Evolutionary conservation across 2,329 filamentous ascomycete species (phyloP).

Genomic region (Basipetospora chlamydospora): DNA sequence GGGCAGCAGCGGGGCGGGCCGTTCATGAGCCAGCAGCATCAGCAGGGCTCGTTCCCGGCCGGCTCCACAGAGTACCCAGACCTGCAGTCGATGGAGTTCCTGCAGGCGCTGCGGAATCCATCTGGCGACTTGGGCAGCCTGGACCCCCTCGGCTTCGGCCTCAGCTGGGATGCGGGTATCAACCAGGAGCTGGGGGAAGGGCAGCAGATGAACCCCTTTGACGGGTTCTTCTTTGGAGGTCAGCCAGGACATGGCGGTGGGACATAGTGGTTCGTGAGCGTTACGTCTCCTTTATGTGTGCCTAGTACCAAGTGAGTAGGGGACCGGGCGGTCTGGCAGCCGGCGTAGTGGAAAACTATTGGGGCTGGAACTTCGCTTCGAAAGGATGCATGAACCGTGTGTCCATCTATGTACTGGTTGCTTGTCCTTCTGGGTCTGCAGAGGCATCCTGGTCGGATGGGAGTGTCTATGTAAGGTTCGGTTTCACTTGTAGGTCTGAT

Average conservation of each 20-base stretch:
- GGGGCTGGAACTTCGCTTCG: not conserved
- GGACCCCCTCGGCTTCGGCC: conserved; percentile 47
- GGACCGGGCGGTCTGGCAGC: too few relatives aligned
- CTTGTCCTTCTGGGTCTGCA: not conserved
- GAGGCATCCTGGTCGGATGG: too few relatives aligned
- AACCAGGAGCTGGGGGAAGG: conserved; percentile 42
- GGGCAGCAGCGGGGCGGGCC: conserved; percentile 19
- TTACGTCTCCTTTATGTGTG: too few relatives aligned
- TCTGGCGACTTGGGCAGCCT: conserved; percentile 31
- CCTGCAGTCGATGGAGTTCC: conserved; percentile 38
- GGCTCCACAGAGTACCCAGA: conserved; percentile 27
- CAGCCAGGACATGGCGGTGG: conserved; percentile 22
- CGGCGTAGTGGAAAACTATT: not conserved
- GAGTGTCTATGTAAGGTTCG: not conserved
- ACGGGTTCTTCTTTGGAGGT: conserved; percentile 58
- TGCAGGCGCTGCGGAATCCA: conserved; percentile 25
- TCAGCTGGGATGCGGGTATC: conserved; percentile 50
- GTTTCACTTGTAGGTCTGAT: not conserved
- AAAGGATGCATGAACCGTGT: too few relatives aligned
- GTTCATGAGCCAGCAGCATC: conserved; percentile 18
- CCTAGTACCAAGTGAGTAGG: too few relatives aligned
- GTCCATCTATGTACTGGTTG: not conserved
- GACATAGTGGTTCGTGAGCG: too few relatives aligned
- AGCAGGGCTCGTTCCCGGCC: conserved; percentile 12
- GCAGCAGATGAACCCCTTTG: conserved; percentile 53